A percentile compares a stretch with the other conserved stretches of the same genome.
These are phyloP conservation scores for Lactifluus hygrophoroides DNA, from an alignment of 768 basidiomycete genomes.

Conservation along the genomic window DNA sequence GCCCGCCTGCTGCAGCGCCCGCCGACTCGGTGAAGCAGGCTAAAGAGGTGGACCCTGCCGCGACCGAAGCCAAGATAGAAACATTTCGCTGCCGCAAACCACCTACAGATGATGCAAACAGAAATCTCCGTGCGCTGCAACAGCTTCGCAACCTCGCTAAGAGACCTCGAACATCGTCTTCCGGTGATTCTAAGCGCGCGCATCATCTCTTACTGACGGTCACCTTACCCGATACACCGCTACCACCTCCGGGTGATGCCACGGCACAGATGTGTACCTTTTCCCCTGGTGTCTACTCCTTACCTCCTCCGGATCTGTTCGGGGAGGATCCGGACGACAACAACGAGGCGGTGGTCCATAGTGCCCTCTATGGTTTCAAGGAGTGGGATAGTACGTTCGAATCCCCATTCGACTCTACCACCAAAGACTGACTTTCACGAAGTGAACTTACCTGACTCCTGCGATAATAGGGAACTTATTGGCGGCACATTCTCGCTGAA, in stretches of 20 bases:
- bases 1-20: not conserved
- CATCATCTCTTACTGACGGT: slow-evolving; percentile 49
- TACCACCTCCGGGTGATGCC: slow-evolving; percentile 26
- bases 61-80: slow-evolving; percentile 2
- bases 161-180: slow-evolving; percentile 23
- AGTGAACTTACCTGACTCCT: slow-evolving; percentile 5
- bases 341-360: slow-evolving; percentile 20
- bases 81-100: not conserved
- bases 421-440: not conserved
- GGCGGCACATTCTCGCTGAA: slow-evolving; percentile 56
- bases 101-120: slow-evolving; percentile 5
- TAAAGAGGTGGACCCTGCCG: not conserved
- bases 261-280: slow-evolving; percentile 40
- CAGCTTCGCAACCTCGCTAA: slow-evolving; percentile 25
- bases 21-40: not conserved
- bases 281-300: slow-evolving; percentile 30
- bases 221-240: slow-evolving; percentile 25
- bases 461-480: slow-evolving; percentile 33
- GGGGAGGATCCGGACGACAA: slow-evolving; percentile 19
- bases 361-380: slow-evolving; percentile 41
- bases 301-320: slow-evolving; percentile 29
- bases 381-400: slow-evolving; percentile 41
- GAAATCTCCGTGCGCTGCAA: slow-evolving; percentile 20
- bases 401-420: not conserved
- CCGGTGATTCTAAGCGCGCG: slow-evolving; percentile 24